phyloP scores from a whole-genome alignment of 495 filamentous ascomycete genomes.

The Baudoinia panamericana region DNA sequence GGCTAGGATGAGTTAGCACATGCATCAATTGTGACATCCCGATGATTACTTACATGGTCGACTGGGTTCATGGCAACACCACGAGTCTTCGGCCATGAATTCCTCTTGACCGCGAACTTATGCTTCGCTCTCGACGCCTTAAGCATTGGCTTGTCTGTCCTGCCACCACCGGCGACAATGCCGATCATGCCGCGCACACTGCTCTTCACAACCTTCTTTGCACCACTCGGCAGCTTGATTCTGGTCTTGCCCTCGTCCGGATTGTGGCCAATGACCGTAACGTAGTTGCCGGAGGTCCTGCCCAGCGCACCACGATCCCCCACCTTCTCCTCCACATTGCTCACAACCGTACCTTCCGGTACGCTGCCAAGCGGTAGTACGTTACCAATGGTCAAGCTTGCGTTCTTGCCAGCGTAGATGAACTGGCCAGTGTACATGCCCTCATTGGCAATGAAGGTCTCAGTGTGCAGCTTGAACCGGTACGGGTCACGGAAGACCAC shows the following conservation, averaged over 20 bases:
- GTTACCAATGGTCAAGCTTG: slow-evolving; percentile 88
- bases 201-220: slow-evolving; percentile 97
- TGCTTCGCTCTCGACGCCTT: slow-evolving; percentile 98
- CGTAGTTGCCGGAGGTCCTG: slow-evolving; percentile 96
- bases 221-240: slow-evolving; percentile 95
- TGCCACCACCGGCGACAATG: slow-evolving; percentile 96
- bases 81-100: slow-evolving; percentile 99
- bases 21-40: neutral
- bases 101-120: slow-evolving; percentile 99
- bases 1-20: slow-evolving; percentile 43
- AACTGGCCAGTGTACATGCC: slow-evolving; percentile 99
- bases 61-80: slow-evolving; percentile 99
- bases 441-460: slow-evolving; percentile 94
- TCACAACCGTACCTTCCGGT: slow-evolving; percentile 96
- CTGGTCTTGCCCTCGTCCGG: slow-evolving; percentile 97
- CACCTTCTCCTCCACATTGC: slow-evolving; percentile 97
- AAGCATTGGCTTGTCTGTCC: slow-evolving; percentile 97
- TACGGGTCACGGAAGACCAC: slow-evolving; percentile 88
- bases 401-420: slow-evolving; percentile 99
- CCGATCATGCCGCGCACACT: slow-evolving; percentile 93
- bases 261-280: slow-evolving; percentile 98
- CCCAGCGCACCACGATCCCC: slow-evolving; percentile 93
- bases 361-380: slow-evolving; percentile 83
- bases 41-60: slow-evolving; percentile 60
- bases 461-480: slow-evolving; percentile 52